These are phyloP conservation scores for Serpula lacrymans DNA, from an alignment of 768 basidiomycete species.

Conservation along the genomic window DNA sequence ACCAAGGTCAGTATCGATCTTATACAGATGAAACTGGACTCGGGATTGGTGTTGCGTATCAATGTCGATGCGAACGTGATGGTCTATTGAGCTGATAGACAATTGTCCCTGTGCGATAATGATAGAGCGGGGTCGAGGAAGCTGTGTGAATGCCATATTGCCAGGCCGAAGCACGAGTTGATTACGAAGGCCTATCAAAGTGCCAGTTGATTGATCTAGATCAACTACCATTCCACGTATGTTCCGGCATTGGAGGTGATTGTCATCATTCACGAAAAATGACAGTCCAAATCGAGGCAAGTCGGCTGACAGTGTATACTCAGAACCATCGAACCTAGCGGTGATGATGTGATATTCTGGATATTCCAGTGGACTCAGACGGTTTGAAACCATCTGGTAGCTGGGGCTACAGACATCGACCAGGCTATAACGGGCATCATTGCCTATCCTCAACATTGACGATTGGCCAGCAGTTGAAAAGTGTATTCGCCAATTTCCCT, in stretches of 20 bases:
- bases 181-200: conserved; percentile 41
- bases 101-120: conserved; percentile 37
- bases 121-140: conserved; percentile 19
- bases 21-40: conserved; percentile 25
- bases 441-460: no score
- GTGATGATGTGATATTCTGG: conserved; percentile 20
- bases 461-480: no score
- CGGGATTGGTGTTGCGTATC: conserved; percentile 1
- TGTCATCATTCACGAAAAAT: conserved; percentile 33
- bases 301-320: conserved; percentile 19
- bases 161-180: conserved; percentile 38
- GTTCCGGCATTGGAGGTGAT: conserved; percentile 37
- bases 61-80: conserved; percentile 17
- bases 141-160: neutral
- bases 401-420: conserved; percentile 25
- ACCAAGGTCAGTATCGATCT: conserved; percentile 26
- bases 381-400: conserved; percentile 23
- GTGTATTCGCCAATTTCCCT: conserved; percentile 14
- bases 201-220: conserved; percentile 36
- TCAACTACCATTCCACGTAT: conserved; percentile 42
- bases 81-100: conserved; percentile 5
- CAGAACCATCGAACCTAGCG: neutral
- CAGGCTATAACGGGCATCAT: no score
- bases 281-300: conserved; percentile 40
- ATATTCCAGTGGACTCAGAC: conserved; percentile 21